Conservation (phyloP, 768 basidiomycete genomes). For the Candolleomyces eurysporus region DNA sequence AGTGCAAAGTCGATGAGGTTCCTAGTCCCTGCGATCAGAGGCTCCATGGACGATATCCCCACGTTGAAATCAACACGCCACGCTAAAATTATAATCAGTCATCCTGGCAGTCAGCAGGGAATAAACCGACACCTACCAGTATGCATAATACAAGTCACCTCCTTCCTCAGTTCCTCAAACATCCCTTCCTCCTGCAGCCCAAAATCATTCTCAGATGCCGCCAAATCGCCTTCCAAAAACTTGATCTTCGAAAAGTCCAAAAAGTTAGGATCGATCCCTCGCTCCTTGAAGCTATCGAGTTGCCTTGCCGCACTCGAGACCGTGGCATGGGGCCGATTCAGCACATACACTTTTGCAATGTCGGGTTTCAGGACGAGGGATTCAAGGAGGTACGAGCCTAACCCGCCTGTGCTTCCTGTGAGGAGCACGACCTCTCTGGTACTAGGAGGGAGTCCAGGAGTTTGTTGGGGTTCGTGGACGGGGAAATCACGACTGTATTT, state of each 20-base stretch:
- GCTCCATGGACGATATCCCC: slow-evolving; percentile 41
- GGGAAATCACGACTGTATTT: slow-evolving; percentile 20
- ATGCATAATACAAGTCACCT: slow-evolving; percentile 38
- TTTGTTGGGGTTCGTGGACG: slow-evolving; percentile 3
- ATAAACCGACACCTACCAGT: slow-evolving; percentile 17
- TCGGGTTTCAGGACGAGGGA: slow-evolving; percentile 21
- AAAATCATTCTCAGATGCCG: slow-evolving; percentile 16
- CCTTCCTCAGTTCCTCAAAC: slow-evolving; percentile 29
- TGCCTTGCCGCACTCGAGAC: slow-evolving; percentile 17
- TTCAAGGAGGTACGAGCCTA: slow-evolving; percentile 34
- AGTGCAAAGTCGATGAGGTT: slow-evolving; percentile 39
- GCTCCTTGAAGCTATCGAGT: slow-evolving; percentile 15
- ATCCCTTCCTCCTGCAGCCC: slow-evolving; percentile 20
- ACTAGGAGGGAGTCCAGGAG: neutral
- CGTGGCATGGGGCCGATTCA: slow-evolving; percentile 25
- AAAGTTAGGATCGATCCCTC: slow-evolving; percentile 24
- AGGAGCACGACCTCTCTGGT: slow-evolving; percentile 26
- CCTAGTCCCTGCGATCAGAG: slow-evolving; percentile 37
- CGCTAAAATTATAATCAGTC: slow-evolving; percentile 18
- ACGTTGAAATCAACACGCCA: slow-evolving; percentile 51
- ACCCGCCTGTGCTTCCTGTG: slow-evolving; percentile 35
- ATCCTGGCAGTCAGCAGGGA: neutral
- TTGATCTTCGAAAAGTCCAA: slow-evolving; percentile 30
- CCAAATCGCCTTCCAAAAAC: slow-evolving; percentile 35
- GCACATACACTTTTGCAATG: slow-evolving; percentile 29